Conservation (phyloP, 2,329 filamentous ascomycete genomes). For the Aspergillus sp. region DNA sequence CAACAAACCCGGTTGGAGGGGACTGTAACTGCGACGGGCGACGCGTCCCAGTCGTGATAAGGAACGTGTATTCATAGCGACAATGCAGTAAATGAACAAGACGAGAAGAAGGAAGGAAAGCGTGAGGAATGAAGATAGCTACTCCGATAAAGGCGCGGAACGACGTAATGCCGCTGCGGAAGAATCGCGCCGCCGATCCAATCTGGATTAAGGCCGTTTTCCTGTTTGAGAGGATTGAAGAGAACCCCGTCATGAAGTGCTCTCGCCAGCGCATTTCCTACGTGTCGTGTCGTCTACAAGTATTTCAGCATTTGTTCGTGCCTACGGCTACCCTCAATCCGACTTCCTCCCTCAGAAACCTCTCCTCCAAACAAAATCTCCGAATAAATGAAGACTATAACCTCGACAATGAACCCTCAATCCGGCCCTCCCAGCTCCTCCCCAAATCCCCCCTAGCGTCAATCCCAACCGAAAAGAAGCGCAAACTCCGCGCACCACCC, state of each 20-base stretch:
- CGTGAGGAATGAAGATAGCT: constrained; percentile 3
- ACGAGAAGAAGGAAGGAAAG: neutral
- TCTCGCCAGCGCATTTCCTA: constrained; percentile 19
- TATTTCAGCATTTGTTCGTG: constrained; percentile 19
- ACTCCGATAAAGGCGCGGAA: neutral
- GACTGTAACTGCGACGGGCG: constrained; percentile 2
- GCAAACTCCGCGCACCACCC: constrained; percentile 19
- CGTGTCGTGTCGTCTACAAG: constrained; percentile 25
- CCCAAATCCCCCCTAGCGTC: constrained; percentile 32
- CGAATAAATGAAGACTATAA: neutral
- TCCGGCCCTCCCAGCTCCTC: constrained; percentile 24
- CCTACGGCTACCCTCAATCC: constrained; percentile 4
- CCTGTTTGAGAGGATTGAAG: neutral
- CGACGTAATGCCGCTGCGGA: neutral
- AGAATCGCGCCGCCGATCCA: neutral
- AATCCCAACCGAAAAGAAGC: constrained; percentile 13
- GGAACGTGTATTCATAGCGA: constrained; percentile 19
- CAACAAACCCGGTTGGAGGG: constrained; percentile 6
- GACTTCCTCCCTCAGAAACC: constrained; percentile 1
- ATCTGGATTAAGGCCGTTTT: neutral
- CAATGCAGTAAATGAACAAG: neutral
- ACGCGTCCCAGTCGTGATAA: constrained; percentile 19
- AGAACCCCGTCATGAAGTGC: constrained; percentile 19
- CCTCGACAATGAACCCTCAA: constrained; percentile 5
- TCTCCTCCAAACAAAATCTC: constrained; percentile 2